Base-by-base conservation (phyloP, 768 basidiomycete species). In the Boletus sp. region DNA sequence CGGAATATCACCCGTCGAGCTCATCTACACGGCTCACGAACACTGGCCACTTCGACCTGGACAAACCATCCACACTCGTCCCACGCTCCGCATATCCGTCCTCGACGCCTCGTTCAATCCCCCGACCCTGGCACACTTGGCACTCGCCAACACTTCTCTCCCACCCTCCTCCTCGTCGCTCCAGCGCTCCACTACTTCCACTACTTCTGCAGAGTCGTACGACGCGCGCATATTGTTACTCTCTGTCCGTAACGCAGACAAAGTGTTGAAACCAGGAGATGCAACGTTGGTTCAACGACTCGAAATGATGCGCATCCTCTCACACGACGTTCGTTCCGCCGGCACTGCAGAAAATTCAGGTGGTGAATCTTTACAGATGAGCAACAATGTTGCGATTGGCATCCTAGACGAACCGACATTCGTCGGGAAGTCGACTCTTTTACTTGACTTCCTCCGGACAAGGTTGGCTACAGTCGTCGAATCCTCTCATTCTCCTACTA, bases 81-180 rank as follows among this genome's bases (percentile, higher is more conserved):
- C 55, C 15, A 65, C 68, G 4, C 65, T 85, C 34, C 78, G 76
- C 49, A 78, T 95, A 44, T 79, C 87, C 4, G 75, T 95, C n/a
- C 78, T 97, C 37, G 95, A 97, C 63, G 87, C 93, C 1, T 94
- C 92, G 1, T 98, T 91, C 74, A 96, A 98, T 64, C 94, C 94
- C 4, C 95, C 95, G 1, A 93, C 91, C 3, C 68, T 80, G 23
- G 91, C 94, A 0, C 94, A 98, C 69, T 77, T 87, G 49, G 86
- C 88, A 3, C 83, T 98, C 44, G 84, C 83, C 27, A 82, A 80
- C 54, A 5, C 25, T 25, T 72, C 79, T 5, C 53, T 46, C 8
- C 60, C 50, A 61, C 67, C 34, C 14, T 74, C 68, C 6, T 59
- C 68, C 6, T 59, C 68, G 7, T 60, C 30, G 38, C 14, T 51